Conservation (phyloP, 345 rosid species). For the Cardiospermum halicacabum region DNA sequence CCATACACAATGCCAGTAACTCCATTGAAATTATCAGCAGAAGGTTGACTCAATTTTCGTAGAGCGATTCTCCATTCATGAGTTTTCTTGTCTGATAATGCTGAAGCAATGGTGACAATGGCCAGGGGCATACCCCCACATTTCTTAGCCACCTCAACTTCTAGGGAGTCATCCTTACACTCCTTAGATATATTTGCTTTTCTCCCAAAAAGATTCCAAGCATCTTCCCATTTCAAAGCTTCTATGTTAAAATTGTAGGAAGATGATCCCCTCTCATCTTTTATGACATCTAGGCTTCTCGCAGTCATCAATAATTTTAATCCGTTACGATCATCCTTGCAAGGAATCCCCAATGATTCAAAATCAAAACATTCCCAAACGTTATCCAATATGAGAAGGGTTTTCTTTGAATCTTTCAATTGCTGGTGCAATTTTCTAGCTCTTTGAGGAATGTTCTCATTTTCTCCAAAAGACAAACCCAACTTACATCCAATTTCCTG, state of each 20-base stretch:
- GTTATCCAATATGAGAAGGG: slow-evolving; percentile 13
- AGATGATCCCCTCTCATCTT: background rate
- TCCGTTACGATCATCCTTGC: background rate
- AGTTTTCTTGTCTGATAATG: background rate
- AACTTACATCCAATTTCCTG: too few relatives aligned
- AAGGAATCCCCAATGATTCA: background rate
- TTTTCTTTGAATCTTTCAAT: background rate
- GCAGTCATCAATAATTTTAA: slow-evolving; percentile 8
- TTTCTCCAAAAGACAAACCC: background rate
- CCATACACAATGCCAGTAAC: too few relatives aligned
- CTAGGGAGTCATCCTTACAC: background rate
- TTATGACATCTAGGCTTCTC: background rate
- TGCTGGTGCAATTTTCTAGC: background rate
- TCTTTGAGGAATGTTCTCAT: background rate
- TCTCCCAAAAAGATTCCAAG: background rate
- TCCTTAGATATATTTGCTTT: background rate
- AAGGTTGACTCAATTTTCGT: background rate
- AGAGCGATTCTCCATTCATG: background rate
- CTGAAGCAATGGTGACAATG: background rate
- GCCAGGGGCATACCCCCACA: background rate
- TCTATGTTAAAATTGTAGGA: background rate
- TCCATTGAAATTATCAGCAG: too few relatives aligned
- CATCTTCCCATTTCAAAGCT: background rate
- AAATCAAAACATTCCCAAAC: background rate
- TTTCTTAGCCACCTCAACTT: background rate